Conservation (phyloP, 2,329 filamentous ascomycete species). For the Colletotrichum sp. region DNA sequence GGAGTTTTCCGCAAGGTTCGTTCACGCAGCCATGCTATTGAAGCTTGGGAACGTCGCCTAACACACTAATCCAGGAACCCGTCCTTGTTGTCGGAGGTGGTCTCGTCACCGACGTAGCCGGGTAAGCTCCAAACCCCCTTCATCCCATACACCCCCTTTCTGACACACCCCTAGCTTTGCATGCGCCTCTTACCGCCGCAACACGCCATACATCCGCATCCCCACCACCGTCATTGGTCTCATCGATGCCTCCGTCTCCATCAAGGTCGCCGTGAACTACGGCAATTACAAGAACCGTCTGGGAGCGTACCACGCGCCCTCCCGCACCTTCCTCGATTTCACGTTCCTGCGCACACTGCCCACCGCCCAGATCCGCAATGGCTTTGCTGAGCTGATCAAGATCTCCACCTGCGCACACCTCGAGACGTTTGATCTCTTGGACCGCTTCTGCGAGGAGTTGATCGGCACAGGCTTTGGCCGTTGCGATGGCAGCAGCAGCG, state of each 20-base stretch:
- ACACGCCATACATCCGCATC: slow-evolving; percentile 76
- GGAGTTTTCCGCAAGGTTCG: slow-evolving; percentile 68
- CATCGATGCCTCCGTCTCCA: slow-evolving; percentile 77
- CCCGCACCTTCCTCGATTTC: slow-evolving; percentile 77
- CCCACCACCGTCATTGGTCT: slow-evolving; percentile 78
- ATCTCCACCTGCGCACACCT: slow-evolving; percentile 74
- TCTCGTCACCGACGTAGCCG: slow-evolving; percentile 75
- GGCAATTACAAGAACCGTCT: slow-evolving; percentile 78
- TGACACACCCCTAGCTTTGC: slow-evolving; percentile 57
- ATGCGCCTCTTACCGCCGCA: slow-evolving; percentile 74
- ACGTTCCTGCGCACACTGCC: slow-evolving; percentile 73
- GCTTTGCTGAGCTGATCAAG: slow-evolving; percentile 78
- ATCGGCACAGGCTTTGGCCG: slow-evolving; percentile 71
- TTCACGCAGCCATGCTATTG: neutral
- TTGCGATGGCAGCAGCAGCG: slow-evolving; percentile 56
- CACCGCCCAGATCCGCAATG: slow-evolving; percentile 72
- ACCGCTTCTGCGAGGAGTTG: slow-evolving; percentile 72
- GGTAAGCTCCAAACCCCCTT: slow-evolving; percentile 48
- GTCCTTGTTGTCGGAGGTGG: slow-evolving; percentile 72
- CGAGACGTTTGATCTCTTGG: slow-evolving; percentile 69
- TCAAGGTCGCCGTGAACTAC: slow-evolving; percentile 82
- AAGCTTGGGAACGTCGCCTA: slow-evolving; percentile 2
- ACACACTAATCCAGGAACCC: slow-evolving; percentile 52
- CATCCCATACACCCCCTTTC: slow-evolving; percentile 20
- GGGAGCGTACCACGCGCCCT: slow-evolving; percentile 74